These are phyloP conservation scores for Cetraspora pellucida DNA, from an alignment of 192 early-diverging fungal genomes.

Conservation along the genomic window DNA sequence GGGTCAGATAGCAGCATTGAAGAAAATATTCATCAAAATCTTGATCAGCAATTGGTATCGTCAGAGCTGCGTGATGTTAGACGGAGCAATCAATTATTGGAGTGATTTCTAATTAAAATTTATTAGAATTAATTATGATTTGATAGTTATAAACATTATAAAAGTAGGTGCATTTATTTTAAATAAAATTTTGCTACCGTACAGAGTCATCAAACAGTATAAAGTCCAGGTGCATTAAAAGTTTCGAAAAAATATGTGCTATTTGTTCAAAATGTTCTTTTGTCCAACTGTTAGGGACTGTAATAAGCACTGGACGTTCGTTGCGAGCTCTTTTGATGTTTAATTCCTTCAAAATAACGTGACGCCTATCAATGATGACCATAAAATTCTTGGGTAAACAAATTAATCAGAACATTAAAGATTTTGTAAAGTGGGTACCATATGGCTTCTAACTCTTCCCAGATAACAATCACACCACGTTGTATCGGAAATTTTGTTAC, in stretches of 20 bases:
- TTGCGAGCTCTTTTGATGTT: conserved; percentile 75
- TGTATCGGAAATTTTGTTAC: conserved; percentile 55
- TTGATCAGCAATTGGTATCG: conserved; percentile 69
- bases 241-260: conserved; percentile 93
- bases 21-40: conserved; percentile 69
- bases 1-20: conserved; percentile 59
- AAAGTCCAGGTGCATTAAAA: conserved; percentile 82
- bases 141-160: no score
- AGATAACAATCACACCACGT: conserved; percentile 65
- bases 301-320: conserved; percentile 74
- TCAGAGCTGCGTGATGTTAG: conserved; percentile 58
- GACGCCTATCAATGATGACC: conserved; percentile 52
- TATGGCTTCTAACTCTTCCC: conserved; percentile 73
- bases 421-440: conserved; percentile 45
- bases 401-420: neutral
- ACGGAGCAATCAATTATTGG: conserved; percentile 79
- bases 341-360: conserved; percentile 79
- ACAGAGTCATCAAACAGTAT: no score
- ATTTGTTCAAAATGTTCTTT: conserved; percentile 77
- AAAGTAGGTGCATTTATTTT: no score
- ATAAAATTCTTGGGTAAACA: conserved; percentile 15
- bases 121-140: neutral
- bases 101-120: conserved; percentile 59
- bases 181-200: no score
- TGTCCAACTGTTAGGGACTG: conserved; percentile 82